Evolutionary conservation across 768 basidiomycete genomes (phyloP).

Genomic region (Agrocybe pediades): DNA sequence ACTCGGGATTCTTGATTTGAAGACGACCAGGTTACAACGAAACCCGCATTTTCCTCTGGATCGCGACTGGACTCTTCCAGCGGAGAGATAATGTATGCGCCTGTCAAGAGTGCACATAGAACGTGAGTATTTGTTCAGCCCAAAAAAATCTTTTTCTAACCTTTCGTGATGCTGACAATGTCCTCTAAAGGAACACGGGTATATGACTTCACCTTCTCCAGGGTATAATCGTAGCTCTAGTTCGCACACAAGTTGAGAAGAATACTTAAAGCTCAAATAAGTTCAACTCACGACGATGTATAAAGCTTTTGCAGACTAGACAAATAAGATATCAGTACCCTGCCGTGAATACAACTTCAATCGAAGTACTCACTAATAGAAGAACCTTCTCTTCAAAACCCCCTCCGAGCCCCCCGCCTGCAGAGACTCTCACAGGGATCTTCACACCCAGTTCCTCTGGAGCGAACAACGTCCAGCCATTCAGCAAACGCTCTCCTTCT

Average conservation of each 20-base stretch:
- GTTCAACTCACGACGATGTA: conserved; percentile 70
- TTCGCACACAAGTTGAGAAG: background rate
- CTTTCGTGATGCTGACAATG: conserved; percentile 77
- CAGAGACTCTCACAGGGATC: conserved; percentile 55
- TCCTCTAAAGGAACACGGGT: conserved; percentile 87
- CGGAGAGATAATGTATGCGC: conserved; percentile 94
- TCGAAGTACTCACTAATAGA: conserved; percentile 64
- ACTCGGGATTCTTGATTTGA: conserved; percentile 73
- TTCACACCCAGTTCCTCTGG: conserved; percentile 76
- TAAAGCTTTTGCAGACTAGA: conserved; percentile 51
- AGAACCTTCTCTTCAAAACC: conserved; percentile 92
- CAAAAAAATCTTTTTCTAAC: conserved; percentile 34
- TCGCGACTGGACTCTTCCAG: conserved; percentile 92
- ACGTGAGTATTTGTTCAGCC: conserved; percentile 5
- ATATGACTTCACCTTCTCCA: conserved; percentile 90
- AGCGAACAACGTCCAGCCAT: conserved; percentile 91
- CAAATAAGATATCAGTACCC: background rate
- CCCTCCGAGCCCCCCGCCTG: background rate
- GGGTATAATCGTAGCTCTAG: conserved; percentile 90
- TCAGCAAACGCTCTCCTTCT: conserved; percentile 76
- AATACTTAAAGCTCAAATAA: background rate
- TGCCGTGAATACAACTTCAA: background rate
- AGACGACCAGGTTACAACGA: conserved; percentile 78
- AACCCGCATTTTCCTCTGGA: conserved; percentile 85
- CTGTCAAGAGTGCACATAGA: conserved; percentile 36